These are phyloP conservation scores for Ophiostoma himal-ulmi DNA, from an alignment of 2,329 filamentous ascomycete genomes.

Conservation along the genomic window DNA sequence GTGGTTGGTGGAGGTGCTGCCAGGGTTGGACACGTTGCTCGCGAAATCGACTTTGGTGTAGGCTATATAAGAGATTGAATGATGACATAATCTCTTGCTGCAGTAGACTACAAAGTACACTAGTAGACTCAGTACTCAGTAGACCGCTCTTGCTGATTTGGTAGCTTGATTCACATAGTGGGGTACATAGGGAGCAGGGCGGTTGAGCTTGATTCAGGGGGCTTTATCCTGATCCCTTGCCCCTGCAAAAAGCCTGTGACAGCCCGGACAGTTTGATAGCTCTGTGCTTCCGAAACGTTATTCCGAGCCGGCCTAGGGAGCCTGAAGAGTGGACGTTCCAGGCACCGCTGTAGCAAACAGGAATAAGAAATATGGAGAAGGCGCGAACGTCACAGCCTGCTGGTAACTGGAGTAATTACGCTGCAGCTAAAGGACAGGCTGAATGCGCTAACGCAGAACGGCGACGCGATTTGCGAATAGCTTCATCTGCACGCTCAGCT, in stretches of 20 bases:
- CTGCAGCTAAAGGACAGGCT: slow-evolving; percentile 4
- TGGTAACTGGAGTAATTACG: too few relatives aligned
- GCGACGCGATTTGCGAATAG: slow-evolving; percentile 22
- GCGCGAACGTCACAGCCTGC: slow-evolving; percentile 16
- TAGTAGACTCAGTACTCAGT: background rate
- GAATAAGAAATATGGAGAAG: slow-evolving; percentile 6
- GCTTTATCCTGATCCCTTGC: background rate
- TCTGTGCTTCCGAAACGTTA: background rate
- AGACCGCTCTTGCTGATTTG: background rate
- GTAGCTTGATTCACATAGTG: background rate
- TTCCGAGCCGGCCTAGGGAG: background rate
- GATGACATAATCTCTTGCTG: background rate
- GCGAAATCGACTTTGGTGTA: slow-evolving; percentile 2
- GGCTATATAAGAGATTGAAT: background rate
- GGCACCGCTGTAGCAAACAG: background rate
- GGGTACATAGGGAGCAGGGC: background rate
- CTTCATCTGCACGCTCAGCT: slow-evolving; percentile 12
- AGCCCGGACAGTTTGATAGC: background rate
- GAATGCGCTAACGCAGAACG: slow-evolving; percentile 20
- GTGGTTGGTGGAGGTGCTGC: slow-evolving; percentile 6
- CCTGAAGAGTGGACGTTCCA: background rate
- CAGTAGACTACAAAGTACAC: background rate
- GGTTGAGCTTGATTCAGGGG: background rate
- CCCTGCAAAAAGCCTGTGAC: slow-evolving; percentile 7
- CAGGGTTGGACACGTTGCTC: slow-evolving; percentile 24